Evolutionary conservation across 192 early-diverging fungal genomes (phyloP).

Genomic region (Allomyces macrogynus): DNA sequence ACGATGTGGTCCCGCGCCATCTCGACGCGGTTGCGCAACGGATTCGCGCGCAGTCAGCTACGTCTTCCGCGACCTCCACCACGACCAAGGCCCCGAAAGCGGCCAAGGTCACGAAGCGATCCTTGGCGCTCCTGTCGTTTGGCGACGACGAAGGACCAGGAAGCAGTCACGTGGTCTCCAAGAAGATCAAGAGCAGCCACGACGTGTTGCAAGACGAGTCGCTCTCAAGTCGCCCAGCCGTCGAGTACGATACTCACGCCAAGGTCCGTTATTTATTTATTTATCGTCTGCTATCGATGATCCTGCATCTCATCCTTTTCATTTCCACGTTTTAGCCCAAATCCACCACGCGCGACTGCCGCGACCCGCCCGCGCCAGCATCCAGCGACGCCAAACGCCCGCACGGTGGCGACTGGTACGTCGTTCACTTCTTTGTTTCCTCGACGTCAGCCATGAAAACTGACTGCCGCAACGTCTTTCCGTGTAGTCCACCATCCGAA

Average conservation of each 20-base stretch:
- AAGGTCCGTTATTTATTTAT: no score
- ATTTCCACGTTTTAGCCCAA: no score
- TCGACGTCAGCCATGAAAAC: background rate
- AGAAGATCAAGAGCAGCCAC: conserved; percentile 52
- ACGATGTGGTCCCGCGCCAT: conserved; percentile 66
- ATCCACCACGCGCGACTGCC: no score
- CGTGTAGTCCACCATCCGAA: background rate
- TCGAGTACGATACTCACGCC: no score
- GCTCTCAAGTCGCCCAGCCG: no score
- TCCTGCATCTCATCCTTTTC: no score
- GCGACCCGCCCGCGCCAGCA: no score
- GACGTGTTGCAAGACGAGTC: conserved; percentile 37
- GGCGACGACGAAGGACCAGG: conserved; percentile 55
- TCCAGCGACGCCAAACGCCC: conserved; percentile 6
- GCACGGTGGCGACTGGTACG: background rate
- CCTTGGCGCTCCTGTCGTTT: conserved; percentile 64
- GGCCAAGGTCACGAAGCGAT: background rate
- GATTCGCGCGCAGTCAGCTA: conserved; percentile 4
- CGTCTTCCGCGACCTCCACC: conserved; percentile 1
- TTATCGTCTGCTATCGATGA: no score
- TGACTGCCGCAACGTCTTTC: background rate
- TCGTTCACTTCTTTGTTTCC: background rate
- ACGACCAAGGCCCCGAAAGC: background rate
- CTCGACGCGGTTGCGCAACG: conserved; percentile 11
- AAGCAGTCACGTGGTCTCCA: conserved; percentile 7